Evolutionary conservation across 2,329 filamentous ascomycete species (phyloP).

Genomic region (Metarhizium album): DNA sequence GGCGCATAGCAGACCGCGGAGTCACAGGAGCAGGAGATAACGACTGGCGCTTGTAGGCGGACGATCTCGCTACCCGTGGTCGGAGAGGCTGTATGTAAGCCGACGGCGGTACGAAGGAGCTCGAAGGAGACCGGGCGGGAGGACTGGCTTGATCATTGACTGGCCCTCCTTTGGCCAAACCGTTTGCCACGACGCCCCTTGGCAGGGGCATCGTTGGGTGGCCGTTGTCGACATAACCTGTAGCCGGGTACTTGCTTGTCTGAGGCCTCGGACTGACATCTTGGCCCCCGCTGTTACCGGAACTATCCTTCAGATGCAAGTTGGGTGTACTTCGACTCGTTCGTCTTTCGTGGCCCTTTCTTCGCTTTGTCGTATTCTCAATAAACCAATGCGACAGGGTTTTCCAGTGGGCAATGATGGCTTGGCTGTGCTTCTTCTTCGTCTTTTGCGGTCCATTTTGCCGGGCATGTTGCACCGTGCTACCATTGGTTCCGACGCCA

Average conservation of each 20-base stretch:
- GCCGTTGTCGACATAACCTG: conserved; percentile 20
- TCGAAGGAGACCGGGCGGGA: conserved; percentile 13
- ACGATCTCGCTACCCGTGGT: conserved; percentile 20
- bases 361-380: conserved; percentile 45
- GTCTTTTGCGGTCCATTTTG: conserved; percentile 32
- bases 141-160: conserved; percentile 9
- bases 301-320: conserved; percentile 38
- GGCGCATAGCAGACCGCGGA: conserved; percentile 74
- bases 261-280: conserved; percentile 48
- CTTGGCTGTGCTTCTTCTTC: conserved; percentile 46
- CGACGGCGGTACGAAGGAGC: conserved; percentile 16
- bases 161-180: conserved; percentile 25
- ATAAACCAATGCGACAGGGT: conserved; percentile 55
- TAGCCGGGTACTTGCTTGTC: conserved; percentile 44
- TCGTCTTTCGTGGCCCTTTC: conserved; percentile 36
- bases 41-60: conserved; percentile 61
- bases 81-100: conserved; percentile 16
- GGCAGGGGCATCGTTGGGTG: conserved; percentile 35
- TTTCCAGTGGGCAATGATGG: conserved; percentile 50
- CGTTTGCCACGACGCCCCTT: conserved; percentile 41
- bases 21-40: conserved; percentile 81
- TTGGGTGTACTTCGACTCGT: conserved; percentile 50
- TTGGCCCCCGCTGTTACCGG: conserved; percentile 33
- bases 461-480: conserved; percentile 11
- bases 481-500: conserved; percentile 18